phyloP scores from a whole-genome alignment of 2,329 filamentous ascomycete species.

The Penicillium freii region DNA sequence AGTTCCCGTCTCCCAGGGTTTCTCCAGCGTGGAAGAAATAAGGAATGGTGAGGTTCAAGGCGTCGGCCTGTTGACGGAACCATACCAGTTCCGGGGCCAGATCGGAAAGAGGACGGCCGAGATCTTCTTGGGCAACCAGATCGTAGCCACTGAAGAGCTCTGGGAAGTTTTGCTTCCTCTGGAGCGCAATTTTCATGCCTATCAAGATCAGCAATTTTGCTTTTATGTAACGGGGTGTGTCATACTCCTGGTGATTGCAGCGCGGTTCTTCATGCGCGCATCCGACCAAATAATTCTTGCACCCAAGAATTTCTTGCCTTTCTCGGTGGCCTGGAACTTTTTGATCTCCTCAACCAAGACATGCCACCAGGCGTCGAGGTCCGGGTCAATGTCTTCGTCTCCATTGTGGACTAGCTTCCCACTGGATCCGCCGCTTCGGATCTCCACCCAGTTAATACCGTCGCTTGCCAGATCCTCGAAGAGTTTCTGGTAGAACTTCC shows the following conservation, averaged over 20 bases:
- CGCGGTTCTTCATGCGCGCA: background rate
- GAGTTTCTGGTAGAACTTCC: conserved; percentile 60
- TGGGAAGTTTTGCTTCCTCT: conserved; percentile 73
- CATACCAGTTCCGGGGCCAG: conserved; percentile 81
- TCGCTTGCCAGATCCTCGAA: conserved; percentile 69
- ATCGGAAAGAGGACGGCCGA: conserved; percentile 70
- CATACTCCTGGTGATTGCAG: background rate
- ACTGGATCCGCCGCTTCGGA: conserved; percentile 70
- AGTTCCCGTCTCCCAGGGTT: conserved; percentile 75
- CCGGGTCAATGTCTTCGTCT: conserved; percentile 25
- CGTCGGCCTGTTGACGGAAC: conserved; percentile 79
- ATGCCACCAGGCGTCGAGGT: background rate
- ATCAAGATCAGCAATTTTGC: conserved; percentile 44
- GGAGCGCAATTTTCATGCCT: conserved; percentile 81
- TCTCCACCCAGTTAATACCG: conserved; percentile 77
- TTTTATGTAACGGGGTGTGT: background rate
- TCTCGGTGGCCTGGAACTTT: background rate
- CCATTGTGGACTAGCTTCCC: conserved; percentile 64
- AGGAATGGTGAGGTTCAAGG: conserved; percentile 73
- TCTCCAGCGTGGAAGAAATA: conserved; percentile 96
- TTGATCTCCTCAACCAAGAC: background rate
- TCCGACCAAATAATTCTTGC: background rate
- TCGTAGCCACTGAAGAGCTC: conserved; percentile 81
- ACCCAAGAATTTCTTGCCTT: background rate
- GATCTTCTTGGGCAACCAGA: conserved; percentile 81